These are phyloP conservation scores for Torulaspora globosa DNA, from an alignment of 1,139 yeast genomes.

Conservation along the genomic window DNA sequence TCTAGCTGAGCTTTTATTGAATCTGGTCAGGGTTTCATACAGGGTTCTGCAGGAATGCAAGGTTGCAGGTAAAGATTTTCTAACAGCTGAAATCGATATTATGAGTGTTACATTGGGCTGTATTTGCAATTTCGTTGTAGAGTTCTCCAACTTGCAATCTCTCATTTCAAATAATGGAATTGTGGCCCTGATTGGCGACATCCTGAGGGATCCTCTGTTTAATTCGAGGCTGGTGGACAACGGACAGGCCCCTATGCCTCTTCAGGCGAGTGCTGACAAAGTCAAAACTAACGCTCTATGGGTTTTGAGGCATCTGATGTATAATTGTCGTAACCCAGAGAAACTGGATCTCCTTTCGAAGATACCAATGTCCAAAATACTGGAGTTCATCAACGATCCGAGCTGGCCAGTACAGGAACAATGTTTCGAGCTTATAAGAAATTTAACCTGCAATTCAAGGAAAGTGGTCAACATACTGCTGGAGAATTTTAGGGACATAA, in stretches of 20 bases:
- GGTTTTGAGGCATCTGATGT: slow-evolving; percentile 55
- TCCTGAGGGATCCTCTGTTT: slow-evolving; percentile 35
- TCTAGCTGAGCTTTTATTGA: slow-evolving; percentile 48
- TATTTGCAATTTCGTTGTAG: slow-evolving; percentile 72
- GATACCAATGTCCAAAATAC: slow-evolving; percentile 49
- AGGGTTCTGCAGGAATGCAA: slow-evolving; percentile 29
- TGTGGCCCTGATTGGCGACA: slow-evolving; percentile 46
- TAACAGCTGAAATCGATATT: slow-evolving; percentile 38
- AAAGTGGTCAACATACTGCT: slow-evolving; percentile 46
- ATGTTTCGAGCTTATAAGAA: slow-evolving; percentile 69
- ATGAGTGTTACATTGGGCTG: slow-evolving; percentile 61
- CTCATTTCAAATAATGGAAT: slow-evolving; percentile 54
- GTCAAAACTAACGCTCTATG: slow-evolving; percentile 50
- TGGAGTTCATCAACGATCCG: slow-evolving; percentile 48
- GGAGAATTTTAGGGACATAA: slow-evolving; percentile 35
- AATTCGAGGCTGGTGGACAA: slow-evolving; percentile 21
- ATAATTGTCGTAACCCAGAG: slow-evolving; percentile 42
- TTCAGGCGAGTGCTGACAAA: slow-evolving; percentile 37
- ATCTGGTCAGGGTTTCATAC: slow-evolving; percentile 38
- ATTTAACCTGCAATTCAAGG: slow-evolving; percentile 64
- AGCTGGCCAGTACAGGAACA: slow-evolving; percentile 58
- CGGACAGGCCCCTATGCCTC: not conserved
- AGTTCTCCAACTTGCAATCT: slow-evolving; percentile 68
- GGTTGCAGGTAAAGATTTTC: slow-evolving; percentile 27
- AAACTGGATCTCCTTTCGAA: slow-evolving; percentile 40